Evolutionary conservation across 352 stramenopile genomes (phyloP).

Genomic region (Aphanomyces cochlioides): DNA sequence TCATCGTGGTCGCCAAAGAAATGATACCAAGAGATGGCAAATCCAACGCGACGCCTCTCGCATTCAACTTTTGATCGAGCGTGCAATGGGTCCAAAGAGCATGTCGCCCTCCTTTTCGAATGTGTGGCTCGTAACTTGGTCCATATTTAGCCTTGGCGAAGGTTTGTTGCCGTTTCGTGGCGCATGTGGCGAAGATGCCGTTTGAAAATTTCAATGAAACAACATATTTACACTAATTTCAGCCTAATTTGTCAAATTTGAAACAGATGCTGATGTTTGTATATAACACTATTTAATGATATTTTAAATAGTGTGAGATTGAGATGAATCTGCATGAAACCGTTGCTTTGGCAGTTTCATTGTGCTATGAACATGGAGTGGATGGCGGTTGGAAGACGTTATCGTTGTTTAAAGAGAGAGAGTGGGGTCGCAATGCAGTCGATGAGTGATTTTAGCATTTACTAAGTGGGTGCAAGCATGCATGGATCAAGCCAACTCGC

Average conservation of each 20-base stretch:
- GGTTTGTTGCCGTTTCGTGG: neutral
- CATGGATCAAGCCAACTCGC: neutral
- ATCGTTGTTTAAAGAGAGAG: neutral
- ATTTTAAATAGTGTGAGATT: neutral
- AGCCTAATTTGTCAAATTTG: neutral
- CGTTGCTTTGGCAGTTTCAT: conserved; percentile 6
- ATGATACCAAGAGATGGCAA: neutral
- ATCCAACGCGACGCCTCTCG: too few species aligned
- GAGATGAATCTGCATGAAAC: conserved; percentile 15
- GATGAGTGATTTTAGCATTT: neutral
- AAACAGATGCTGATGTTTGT: neutral
- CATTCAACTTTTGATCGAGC: too few species aligned
- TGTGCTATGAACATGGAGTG: neutral
- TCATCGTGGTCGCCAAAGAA: neutral
- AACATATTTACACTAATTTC: neutral
- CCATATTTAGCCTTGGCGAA: neutral
- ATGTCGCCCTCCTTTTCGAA: neutral
- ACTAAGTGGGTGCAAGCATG: neutral
- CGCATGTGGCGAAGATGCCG: neutral
- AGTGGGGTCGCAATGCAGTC: neutral
- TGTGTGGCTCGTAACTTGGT: neutral
- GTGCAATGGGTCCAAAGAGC: too few species aligned
- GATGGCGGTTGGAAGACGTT: neutral
- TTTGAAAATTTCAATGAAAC: conserved; percentile 12
- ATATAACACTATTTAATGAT: neutral